Percentiles rank a stretch among this genome's conserved stretches.
Conservation (phyloP, 1,284 basidiomycete genomes). For the Xanthoconium separans region DNA sequence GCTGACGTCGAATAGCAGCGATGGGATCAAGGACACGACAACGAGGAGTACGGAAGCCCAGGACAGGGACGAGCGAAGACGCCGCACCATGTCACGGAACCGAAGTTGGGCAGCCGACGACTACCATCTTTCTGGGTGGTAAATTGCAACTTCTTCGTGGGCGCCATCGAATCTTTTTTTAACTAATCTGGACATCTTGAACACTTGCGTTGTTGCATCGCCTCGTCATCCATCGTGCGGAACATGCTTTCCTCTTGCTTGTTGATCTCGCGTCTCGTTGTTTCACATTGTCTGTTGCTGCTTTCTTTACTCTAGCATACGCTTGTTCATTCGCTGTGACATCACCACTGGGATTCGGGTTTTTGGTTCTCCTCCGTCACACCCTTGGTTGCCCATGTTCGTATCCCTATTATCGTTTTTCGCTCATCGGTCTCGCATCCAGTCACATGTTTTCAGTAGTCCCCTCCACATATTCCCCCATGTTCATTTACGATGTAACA, state of each 20-base stretch:
- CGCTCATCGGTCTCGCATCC: constrained; percentile 17
- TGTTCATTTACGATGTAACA: constrained; percentile 36
- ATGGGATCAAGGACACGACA: constrained; percentile 17
- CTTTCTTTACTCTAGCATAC: constrained; percentile 19
- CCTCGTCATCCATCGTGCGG: constrained; percentile 18
- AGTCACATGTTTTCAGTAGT: constrained; percentile 27
- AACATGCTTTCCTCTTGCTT: constrained; percentile 21
- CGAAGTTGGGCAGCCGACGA: constrained; percentile 69
- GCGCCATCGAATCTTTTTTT: constrained; percentile 20
- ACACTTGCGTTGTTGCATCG: constrained; percentile 14
- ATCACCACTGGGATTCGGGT: constrained; percentile 10
- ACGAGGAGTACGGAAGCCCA: constrained; percentile 23
- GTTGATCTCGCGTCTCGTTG: constrained; percentile 8
- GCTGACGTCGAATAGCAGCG: constrained; percentile 36
- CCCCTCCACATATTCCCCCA: constrained; percentile 16
- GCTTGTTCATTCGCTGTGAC: constrained; percentile 8
- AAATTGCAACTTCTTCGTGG: constrained; percentile 12
- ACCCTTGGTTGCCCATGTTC: constrained; percentile 18
- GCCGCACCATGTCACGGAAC: constrained; percentile 53
- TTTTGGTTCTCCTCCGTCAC: constrained; percentile 11
- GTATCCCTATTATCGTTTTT: constrained; percentile 7
- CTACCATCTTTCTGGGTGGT: constrained; percentile 69
- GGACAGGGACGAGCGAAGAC: constrained; percentile 40
- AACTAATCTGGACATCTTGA: constrained; percentile 28
- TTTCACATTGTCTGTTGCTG: constrained; percentile 8